Conservation (phyloP, 2,329 filamentous ascomycete species). For the Macroventuria anomochaeta region DNA sequence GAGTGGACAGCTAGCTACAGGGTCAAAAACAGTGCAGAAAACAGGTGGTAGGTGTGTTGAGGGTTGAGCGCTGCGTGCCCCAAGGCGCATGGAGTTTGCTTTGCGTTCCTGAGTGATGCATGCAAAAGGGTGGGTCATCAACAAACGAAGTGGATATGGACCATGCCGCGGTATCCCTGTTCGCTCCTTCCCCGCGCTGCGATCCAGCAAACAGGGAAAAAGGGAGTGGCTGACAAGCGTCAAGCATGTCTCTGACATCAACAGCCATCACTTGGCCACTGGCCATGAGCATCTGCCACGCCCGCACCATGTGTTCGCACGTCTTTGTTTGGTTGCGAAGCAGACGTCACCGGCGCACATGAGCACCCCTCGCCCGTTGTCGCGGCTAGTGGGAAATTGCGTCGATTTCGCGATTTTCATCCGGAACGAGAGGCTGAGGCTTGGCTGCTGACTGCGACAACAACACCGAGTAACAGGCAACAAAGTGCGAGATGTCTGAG, state of each 20-base stretch:
- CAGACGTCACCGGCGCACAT: slow-evolving; percentile 28
- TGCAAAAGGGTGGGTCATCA: slow-evolving; percentile 15
- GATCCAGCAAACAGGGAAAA: slow-evolving; percentile 10
- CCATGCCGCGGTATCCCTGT: slow-evolving; percentile 17
- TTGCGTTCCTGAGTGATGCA: slow-evolving; percentile 19
- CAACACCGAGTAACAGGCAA: slow-evolving; percentile 9
- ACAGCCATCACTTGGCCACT: slow-evolving; percentile 8
- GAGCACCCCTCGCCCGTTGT: slow-evolving; percentile 3
- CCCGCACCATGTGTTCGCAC: slow-evolving; percentile 20
- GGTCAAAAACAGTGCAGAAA: slow-evolving; percentile 13
- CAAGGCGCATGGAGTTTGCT: slow-evolving; percentile 15
- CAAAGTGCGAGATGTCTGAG: slow-evolving; percentile 12
- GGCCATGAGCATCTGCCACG: slow-evolving; percentile 8
- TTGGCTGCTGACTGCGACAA: slow-evolving; percentile 27
- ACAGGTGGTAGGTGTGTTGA: slow-evolving; percentile 20
- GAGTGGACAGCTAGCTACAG: slow-evolving; percentile 5
- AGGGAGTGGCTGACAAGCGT: neutral
- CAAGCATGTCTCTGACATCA: neutral
- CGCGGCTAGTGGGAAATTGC: slow-evolving; percentile 32
- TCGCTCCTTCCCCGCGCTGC: slow-evolving; percentile 18
- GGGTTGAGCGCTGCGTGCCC: slow-evolving; percentile 9
- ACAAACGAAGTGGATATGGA: slow-evolving; percentile 7
- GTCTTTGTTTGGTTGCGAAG: slow-evolving; percentile 4
- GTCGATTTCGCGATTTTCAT: slow-evolving; percentile 32
- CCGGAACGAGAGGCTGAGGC: slow-evolving; percentile 29